Conservation (phyloP, 2,329 filamentous ascomycete species). For the Ascosphaera aggregata region DNA sequence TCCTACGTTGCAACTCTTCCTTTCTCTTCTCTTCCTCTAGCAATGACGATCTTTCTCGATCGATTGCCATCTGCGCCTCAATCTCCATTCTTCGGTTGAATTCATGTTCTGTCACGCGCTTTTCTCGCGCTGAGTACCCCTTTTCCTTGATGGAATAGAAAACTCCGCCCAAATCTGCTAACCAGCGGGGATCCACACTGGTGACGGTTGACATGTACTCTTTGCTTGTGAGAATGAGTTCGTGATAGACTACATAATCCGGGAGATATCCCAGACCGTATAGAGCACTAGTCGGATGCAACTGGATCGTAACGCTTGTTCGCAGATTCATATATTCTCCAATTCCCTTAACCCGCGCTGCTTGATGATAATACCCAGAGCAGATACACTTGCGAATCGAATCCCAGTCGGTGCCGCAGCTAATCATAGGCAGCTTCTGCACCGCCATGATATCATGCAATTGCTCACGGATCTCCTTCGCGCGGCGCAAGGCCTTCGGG, state of each 20-base stretch:
- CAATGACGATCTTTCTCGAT: slow-evolving; percentile 38
- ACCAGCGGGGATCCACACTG: slow-evolving; percentile 87
- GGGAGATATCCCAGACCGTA: slow-evolving; percentile 86
- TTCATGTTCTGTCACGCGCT: slow-evolving; percentile 69
- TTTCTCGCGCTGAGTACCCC: slow-evolving; percentile 71
- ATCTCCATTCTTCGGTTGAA: slow-evolving; percentile 89
- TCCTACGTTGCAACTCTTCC: slow-evolving; percentile 13
- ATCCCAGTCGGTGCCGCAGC: slow-evolving; percentile 94
- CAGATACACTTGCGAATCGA: slow-evolving; percentile 90
- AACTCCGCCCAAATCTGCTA: slow-evolving; percentile 85
- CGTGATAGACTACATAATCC: slow-evolving; percentile 95
- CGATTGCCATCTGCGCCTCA: slow-evolving; percentile 73
- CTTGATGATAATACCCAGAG: slow-evolving; percentile 94
- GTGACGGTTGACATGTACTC: slow-evolving; percentile 98
- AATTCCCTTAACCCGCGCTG: slow-evolving; percentile 83
- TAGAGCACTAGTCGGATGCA: slow-evolving; percentile 82
- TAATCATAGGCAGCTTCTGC: slow-evolving; percentile 70
- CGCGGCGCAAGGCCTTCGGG: slow-evolving; percentile 74
- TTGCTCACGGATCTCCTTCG: slow-evolving; percentile 86
- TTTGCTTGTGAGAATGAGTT: slow-evolving; percentile 86
- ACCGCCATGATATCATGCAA: slow-evolving; percentile 82
- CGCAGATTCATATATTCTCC: slow-evolving; percentile 95
- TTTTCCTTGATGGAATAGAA: slow-evolving; percentile 98
- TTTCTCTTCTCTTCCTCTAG: slow-evolving; percentile 17
- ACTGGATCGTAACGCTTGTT: slow-evolving; percentile 78